Evolutionary conservation across 2,329 filamentous ascomycete genomes (phyloP).

Genomic region (Trichophaea hybrida): DNA sequence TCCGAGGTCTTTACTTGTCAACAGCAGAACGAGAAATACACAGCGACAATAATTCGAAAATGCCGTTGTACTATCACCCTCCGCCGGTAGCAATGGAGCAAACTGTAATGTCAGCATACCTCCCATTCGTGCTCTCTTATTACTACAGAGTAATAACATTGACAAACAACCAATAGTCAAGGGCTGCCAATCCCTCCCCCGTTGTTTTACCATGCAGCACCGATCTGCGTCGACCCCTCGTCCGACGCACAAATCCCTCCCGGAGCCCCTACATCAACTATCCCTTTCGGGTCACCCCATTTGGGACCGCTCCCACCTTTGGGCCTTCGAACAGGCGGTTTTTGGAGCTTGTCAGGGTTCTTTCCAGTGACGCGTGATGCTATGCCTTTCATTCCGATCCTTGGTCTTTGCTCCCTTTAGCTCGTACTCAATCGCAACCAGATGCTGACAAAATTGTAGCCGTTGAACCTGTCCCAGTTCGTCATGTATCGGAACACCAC

Average conservation of each 20-base stretch:
- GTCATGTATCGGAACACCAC: background rate
- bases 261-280: background rate
- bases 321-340: background rate
- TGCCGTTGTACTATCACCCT: background rate
- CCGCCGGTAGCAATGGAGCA: background rate
- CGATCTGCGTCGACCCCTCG: background rate
- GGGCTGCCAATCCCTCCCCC: background rate
- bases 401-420: background rate
- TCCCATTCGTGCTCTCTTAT: background rate
- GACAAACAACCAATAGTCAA: background rate
- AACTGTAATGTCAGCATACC: background rate
- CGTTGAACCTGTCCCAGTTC: background rate
- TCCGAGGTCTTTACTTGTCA: no score
- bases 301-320: background rate
- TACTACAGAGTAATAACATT: background rate
- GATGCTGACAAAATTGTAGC: background rate
- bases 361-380: background rate
- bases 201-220: background rate
- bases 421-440: background rate
- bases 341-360: background rate
- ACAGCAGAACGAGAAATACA: background rate
- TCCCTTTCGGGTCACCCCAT: background rate
- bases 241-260: background rate
- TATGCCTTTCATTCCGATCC: background rate
- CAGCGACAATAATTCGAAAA: background rate